Percentiles rank a stretch among this genome's conserved stretches.
Evolutionary conservation across 495 filamentous ascomycete species (phyloP).

Genomic region (Umbilicaria muhlenbergii): DNA sequence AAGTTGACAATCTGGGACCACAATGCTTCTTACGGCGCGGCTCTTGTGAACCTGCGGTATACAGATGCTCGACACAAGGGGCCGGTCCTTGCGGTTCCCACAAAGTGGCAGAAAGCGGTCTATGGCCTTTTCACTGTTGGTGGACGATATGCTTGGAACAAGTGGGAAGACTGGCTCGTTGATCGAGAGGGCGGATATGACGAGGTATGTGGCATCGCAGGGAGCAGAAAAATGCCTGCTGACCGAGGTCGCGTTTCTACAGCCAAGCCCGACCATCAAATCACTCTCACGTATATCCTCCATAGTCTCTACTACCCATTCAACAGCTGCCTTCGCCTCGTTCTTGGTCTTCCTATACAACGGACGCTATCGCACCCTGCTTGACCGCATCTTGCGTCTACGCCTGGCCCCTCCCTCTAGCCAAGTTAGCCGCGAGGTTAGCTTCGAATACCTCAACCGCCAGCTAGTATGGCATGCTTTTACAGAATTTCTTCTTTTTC

Average conservation of each 20-base stretch:
- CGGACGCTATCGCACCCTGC: constrained; percentile 76
- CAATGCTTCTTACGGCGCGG: constrained; percentile 84
- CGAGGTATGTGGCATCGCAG: constrained; percentile 24
- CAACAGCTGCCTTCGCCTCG: constrained; percentile 61
- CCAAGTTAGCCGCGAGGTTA: constrained; percentile 77
- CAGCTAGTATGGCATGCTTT: constrained; percentile 99
- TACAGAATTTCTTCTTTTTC: constrained; percentile 92
- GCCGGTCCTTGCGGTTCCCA: constrained; percentile 42
- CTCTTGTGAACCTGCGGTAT: constrained; percentile 79
- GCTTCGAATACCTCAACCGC: constrained; percentile 93
- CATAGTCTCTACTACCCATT: constrained; percentile 52
- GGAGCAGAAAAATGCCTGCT: not conserved
- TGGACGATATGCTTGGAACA: constrained; percentile 75
- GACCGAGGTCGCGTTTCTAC: constrained; percentile 1
- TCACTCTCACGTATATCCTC: constrained; percentile 54
- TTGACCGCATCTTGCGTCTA: constrained; percentile 75
- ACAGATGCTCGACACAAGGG: constrained; percentile 62
- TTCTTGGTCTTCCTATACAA: constrained; percentile 85
- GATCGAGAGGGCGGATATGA: constrained; percentile 55
- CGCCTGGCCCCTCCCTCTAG: constrained; percentile 69
- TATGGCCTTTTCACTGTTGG: constrained; percentile 80
- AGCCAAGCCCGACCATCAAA: constrained; percentile 32
- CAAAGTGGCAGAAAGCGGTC: constrained; percentile 61
- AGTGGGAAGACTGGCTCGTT: constrained; percentile 80
- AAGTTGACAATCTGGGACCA: constrained; percentile 96